Evolutionary conservation across 305 asterid genomes (phyloP).

Genomic region (Fraxinus sp.): DNA sequence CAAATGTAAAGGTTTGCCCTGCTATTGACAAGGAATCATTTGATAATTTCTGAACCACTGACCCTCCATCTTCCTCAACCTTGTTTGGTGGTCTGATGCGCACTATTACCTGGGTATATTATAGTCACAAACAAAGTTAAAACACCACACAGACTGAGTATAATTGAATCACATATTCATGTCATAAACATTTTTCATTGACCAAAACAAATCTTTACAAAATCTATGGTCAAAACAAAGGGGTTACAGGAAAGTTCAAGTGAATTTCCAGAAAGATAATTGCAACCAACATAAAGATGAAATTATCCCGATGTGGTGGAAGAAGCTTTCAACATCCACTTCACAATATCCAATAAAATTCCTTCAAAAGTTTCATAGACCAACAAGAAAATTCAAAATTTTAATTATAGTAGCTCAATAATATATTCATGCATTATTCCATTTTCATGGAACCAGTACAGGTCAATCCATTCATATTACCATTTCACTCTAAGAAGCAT

Average conservation of each 20-base stretch:
- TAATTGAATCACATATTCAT: constrained; percentile 2
- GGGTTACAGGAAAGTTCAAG: neutral
- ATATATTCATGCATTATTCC: neutral
- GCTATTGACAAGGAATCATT: constrained; percentile 71
- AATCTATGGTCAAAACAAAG: neutral
- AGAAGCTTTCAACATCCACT: constrained; percentile 1
- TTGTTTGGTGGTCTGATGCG: constrained; percentile 82
- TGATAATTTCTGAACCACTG: constrained; percentile 59
- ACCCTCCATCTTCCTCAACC: constrained; percentile 73
- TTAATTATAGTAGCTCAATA: neutral
- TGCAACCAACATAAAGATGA: neutral
- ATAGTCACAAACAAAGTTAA: neutral
- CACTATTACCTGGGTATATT: constrained; percentile 64
- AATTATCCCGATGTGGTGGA: neutral
- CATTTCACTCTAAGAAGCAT: neutral
- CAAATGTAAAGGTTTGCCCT: constrained; percentile 80
- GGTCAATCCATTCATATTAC: neutral
- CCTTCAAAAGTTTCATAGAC: constrained; percentile 11
- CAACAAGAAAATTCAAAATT: neutral
- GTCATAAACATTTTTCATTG: constrained; percentile 8
- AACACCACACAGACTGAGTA: neutral
- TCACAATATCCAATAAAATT: neutral
- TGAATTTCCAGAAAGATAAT: neutral
- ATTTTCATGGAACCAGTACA: neutral
- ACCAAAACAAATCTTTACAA: constrained; percentile 8